Percentiles rank a stretch among this genome's conserved stretches.
Evolutionary conservation across 108 stramenopile species (phyloP).

Genomic region (Nitzschia sp.): DNA sequence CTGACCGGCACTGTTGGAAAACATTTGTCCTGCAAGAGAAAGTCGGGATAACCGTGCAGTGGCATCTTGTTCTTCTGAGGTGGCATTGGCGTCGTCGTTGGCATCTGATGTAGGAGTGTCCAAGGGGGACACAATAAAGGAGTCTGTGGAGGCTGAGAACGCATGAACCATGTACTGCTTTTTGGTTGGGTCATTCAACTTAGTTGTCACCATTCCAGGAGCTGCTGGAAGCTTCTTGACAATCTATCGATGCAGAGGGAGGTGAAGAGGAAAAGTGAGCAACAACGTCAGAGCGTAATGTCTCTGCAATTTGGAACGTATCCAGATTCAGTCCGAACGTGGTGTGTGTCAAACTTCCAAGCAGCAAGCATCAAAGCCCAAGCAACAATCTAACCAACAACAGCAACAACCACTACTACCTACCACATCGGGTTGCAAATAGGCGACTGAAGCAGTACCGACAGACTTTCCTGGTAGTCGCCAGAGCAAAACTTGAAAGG

Average conservation of each 20-base stretch:
- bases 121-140: constrained; percentile 22
- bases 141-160: constrained; percentile 22
- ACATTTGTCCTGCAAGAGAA: constrained; percentile 24
- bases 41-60: constrained; percentile 30
- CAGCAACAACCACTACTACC: constrained; percentile 13
- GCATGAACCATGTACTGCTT: constrained; percentile 40
- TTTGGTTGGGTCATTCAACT: not conserved
- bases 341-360: too few species aligned
- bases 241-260: constrained; percentile 27
- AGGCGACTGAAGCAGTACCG: constrained; percentile 52
- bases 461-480: constrained; percentile 72
- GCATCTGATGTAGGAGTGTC: not conserved
- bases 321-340: too few species aligned
- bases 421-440: constrained; percentile 37
- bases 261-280: not conserved
- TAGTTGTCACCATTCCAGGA: constrained; percentile 65
- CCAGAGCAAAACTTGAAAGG: constrained; percentile 53
- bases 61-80: not conserved
- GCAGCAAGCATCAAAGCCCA: too few species aligned
- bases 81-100: constrained; percentile 14
- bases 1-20: constrained; percentile 10
- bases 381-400: too few species aligned
- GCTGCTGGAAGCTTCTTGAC: constrained; percentile 52
- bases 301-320: too few species aligned
- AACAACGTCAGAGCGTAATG: not conserved